Evolutionary conservation across 1,284 basidiomycete genomes (phyloP).

Genomic region (Pascua guehoae): DNA sequence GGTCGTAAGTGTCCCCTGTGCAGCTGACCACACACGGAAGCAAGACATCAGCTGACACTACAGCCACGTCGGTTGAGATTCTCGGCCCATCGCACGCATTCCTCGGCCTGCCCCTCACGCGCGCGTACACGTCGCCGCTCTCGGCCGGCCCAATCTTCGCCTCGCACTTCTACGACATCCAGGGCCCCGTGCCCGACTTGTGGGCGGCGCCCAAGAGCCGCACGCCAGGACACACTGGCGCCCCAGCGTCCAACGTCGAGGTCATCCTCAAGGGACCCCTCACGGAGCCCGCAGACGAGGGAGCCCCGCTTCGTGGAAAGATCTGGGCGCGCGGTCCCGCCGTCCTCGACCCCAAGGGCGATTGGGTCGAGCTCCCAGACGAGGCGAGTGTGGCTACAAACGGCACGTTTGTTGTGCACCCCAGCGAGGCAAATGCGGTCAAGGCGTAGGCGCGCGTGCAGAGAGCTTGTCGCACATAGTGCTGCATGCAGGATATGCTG

Average conservation of each 20-base stretch:
- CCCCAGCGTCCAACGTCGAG: slow-evolving; percentile 45
- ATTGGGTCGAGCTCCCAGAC: slow-evolving; percentile 34
- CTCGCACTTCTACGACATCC: slow-evolving; percentile 43
- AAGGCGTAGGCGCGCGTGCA: no score
- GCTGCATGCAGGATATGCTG: neutral
- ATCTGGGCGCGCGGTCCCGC: slow-evolving; percentile 36
- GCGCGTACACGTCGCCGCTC: slow-evolving; percentile 26
- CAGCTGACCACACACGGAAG: neutral
- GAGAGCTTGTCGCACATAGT: neutral
- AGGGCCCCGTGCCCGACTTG: slow-evolving; percentile 25
- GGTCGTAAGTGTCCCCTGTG: slow-evolving; percentile 1
- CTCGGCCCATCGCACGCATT: slow-evolving; percentile 34
- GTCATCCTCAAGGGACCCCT: slow-evolving; percentile 30
- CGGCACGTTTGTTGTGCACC: slow-evolving; percentile 32
- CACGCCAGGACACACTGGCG: slow-evolving; percentile 32
- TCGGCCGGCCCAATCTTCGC: slow-evolving; percentile 39
- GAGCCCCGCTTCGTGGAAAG: slow-evolving; percentile 18
- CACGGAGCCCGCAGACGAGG: slow-evolving; percentile 16
- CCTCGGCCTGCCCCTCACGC: slow-evolving; percentile 39
- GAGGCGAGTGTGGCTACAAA: slow-evolving; percentile 36
- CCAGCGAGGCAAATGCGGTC: no score
- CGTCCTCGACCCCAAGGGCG: slow-evolving; percentile 23
- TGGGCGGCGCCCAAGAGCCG: slow-evolving; percentile 11
- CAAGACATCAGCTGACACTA: neutral
- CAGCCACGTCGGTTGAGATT: slow-evolving; percentile 22